phyloP scores from a whole-genome alignment of 345 rosid species.

The Nasturtium officinale region DNA sequence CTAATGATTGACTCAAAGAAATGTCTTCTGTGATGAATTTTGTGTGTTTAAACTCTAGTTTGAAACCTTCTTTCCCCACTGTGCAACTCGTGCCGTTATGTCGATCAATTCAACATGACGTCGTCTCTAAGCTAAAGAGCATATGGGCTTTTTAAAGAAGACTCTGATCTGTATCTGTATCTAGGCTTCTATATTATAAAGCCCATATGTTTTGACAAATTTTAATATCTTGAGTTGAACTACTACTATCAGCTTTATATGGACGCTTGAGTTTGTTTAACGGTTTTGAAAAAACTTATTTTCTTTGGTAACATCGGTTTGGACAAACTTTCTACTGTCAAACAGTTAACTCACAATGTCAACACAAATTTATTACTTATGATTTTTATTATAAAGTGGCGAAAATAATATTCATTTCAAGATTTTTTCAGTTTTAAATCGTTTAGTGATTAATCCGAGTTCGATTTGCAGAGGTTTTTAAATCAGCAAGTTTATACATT shows the following conservation, averaged over 20 bases:
- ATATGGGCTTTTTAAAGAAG: background rate
- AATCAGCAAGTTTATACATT: background rate
- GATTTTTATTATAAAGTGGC: background rate
- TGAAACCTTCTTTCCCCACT: too few relatives aligned
- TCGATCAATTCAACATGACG: background rate
- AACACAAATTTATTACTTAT: too few relatives aligned
- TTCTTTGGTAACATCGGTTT: too few relatives aligned
- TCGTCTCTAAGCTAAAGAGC: background rate
- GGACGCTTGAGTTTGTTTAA: too few relatives aligned
- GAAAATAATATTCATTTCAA: background rate
- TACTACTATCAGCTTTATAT: too few relatives aligned
- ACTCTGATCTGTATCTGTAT: background rate
- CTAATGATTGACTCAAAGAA: background rate
- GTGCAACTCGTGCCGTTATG: background rate
- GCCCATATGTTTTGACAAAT: slow-evolving; percentile 1
- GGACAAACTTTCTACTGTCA: background rate
- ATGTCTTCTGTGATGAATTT: background rate
- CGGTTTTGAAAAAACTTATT: too few relatives aligned
- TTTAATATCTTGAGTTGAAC: too few relatives aligned
- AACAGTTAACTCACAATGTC: background rate
- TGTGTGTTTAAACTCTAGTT: too few relatives aligned
- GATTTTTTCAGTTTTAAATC: background rate
- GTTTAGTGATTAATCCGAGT: background rate
- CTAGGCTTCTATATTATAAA: background rate
- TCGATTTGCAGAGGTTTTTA: too few relatives aligned